phyloP scores from a whole-genome alignment of 1,284 basidiomycete species.

The Filobasidium uniguttulatum region DNA sequence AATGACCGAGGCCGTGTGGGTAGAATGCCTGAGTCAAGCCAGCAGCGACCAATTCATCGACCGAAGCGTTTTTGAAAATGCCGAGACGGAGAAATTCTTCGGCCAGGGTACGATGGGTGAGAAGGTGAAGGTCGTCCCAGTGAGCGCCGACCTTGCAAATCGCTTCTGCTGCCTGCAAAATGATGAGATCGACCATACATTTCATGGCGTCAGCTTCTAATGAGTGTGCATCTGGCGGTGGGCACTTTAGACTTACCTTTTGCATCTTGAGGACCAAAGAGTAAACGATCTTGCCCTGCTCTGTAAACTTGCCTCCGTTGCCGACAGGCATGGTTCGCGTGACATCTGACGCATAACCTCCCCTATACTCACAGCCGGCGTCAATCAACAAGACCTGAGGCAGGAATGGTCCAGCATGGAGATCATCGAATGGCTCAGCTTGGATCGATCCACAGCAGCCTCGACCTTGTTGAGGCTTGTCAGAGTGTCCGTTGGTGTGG shows the following conservation, averaged over 20 bases:
- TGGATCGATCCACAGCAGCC: slow-evolving; percentile 31
- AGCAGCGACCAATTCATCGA: slow-evolving; percentile 55
- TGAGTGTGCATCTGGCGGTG: too few relatives aligned
- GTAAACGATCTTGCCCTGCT: slow-evolving; percentile 64
- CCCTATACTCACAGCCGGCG: slow-evolving; percentile 70
- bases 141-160: slow-evolving; percentile 57
- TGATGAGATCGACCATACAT: slow-evolving; percentile 1
- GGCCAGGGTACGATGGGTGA: slow-evolving; percentile 63
- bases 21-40: slow-evolving; percentile 73
- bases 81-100: slow-evolving; percentile 67
- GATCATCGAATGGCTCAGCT: slow-evolving; percentile 19
- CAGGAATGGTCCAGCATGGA: slow-evolving; percentile 28
- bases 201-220: neutral
- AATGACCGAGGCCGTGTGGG: slow-evolving; percentile 74
- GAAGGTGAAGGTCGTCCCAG: slow-evolving; percentile 71
- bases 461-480: slow-evolving; percentile 22
- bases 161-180: slow-evolving; percentile 53
- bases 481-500: slow-evolving; percentile 35
- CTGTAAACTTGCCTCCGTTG: slow-evolving; percentile 72
- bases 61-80: slow-evolving; percentile 54
- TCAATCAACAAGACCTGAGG: slow-evolving; percentile 81
- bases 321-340: slow-evolving; percentile 46
- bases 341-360: slow-evolving; percentile 40
- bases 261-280: slow-evolving; percentile 79
- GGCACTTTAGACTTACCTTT: slow-evolving; percentile 40